Percentiles rank a stretch among this genome's conserved stretches.
Conservation (phyloP, 2,329 filamentous ascomycete species). For the Gyromitra esculenta region DNA sequence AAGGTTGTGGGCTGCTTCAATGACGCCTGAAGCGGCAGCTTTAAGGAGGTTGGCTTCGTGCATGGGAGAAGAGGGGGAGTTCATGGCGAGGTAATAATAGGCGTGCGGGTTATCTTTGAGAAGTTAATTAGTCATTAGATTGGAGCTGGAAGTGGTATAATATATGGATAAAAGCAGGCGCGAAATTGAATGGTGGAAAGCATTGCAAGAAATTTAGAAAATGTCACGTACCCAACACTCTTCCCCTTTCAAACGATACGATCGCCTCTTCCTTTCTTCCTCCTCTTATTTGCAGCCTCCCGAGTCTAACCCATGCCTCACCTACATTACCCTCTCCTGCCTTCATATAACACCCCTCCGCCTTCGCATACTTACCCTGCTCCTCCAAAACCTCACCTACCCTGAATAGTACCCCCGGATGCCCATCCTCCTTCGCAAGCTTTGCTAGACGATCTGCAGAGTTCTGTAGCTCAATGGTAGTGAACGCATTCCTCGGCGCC, state of each 20-base stretch:
- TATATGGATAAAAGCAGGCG: not conserved
- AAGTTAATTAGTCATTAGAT: conserved; percentile 10
- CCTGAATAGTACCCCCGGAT: conserved; percentile 38
- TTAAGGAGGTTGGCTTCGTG: conserved; percentile 41
- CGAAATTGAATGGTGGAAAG: not conserved
- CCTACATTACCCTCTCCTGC: conserved; percentile 48
- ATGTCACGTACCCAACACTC: conserved; percentile 26
- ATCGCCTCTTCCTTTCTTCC: conserved; percentile 37
- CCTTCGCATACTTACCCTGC: conserved; percentile 33
- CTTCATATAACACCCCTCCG: conserved; percentile 50
- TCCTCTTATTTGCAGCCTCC: conserved; percentile 39
- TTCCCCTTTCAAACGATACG: conserved; percentile 45
- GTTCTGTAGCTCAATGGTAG: conserved; percentile 14
- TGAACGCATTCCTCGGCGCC: conserved; percentile 2
- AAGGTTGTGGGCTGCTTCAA: conserved; percentile 42
- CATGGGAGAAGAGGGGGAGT: conserved; percentile 20
- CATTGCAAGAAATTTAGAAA: conserved; percentile 11
- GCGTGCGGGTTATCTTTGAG: conserved; percentile 38
- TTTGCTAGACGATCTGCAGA: conserved; percentile 5
- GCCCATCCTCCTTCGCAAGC: conserved; percentile 32
- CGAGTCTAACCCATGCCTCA: conserved; percentile 53
- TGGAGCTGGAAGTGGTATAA: not conserved
- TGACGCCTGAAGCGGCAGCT: conserved; percentile 43
- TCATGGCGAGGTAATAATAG: conserved; percentile 40
- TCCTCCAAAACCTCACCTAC: conserved; percentile 33